Evolutionary conservation across 1,139 yeast genomes (phyloP), one percentile per base, ranked within the genome.

Genomic region (Hansenula lynferdii): DNA sequence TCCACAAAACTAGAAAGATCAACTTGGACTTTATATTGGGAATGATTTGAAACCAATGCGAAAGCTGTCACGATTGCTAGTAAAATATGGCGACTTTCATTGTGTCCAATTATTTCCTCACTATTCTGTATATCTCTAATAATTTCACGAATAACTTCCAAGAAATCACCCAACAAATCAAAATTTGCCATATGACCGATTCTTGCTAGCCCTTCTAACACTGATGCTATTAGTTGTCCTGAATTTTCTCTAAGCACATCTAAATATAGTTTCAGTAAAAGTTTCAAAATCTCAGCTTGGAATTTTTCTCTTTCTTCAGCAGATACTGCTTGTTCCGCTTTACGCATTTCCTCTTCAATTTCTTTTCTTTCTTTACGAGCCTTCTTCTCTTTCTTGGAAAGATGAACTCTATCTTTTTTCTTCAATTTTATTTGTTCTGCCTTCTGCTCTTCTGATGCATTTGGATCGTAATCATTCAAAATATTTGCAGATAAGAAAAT

Each of bases 131-230:
- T 65, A 24, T 77, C 83, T 17, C 61, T 54, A 61, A 85, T 76
- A 22, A 85, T 72, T 60, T 92, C 97, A 51, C 94, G 72, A 56
- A 92, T 71, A 3, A 89, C 96, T 58, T 85, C 95, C 36, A 92
- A 69, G 60, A 92, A 80, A 59, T 92, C 98, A 22, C 97, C 97
- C 50, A 92, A 73, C 39, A 92, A 69, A 49, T 92, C 97, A 39
- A 92, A 78, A 57, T 92, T 92, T 27, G 95, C 90, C 80, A 90
- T 81, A 55, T 83, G 92, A 3, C 97, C 96, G 57, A 83, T 89
- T 57, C 78, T 79, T 2, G 97, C 85, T 42, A 92, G 65, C 7
- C 97, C 97, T 66, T 92, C 97, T 38, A 92, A 69, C 0, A 92
- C 95, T 0, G 92, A 73, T 8, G 95, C 96, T 70, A 87, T 80